These are phyloP conservation scores for Terana coerulea DNA, from an alignment of 768 basidiomycete species.

Conservation along the genomic window DNA sequence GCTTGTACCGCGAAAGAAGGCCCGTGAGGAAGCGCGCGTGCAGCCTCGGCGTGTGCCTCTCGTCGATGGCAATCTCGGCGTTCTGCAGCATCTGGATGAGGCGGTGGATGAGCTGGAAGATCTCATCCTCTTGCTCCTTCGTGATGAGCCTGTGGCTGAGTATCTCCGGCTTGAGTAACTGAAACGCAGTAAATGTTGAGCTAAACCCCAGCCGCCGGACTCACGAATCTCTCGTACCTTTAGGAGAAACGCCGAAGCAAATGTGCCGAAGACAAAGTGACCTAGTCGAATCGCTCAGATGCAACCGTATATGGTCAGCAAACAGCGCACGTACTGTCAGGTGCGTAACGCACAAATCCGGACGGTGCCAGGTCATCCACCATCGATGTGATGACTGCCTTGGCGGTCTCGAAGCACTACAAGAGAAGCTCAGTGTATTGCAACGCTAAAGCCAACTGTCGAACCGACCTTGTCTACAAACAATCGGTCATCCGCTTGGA, in stretches of 20 bases:
- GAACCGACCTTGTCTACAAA: slow-evolving; percentile 61
- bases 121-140: slow-evolving; percentile 62
- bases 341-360: slow-evolving; percentile 75
- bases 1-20: slow-evolving; percentile 66
- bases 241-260: slow-evolving; percentile 79
- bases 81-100: slow-evolving; percentile 71
- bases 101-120: slow-evolving; percentile 67
- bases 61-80: slow-evolving; percentile 74
- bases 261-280: slow-evolving; percentile 75
- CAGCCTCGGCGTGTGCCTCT: slow-evolving; percentile 74
- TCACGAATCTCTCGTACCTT: slow-evolving; percentile 42
- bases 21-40: slow-evolving; percentile 78
- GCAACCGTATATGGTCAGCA: background rate
- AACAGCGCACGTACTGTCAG: slow-evolving; percentile 62
- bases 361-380: slow-evolving; percentile 61
- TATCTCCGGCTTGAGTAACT: slow-evolving; percentile 76
- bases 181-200: background rate
- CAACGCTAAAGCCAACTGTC: background rate
- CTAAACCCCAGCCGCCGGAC: no score
- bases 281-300: slow-evolving; percentile 33
- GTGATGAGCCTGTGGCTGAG: slow-evolving; percentile 53
- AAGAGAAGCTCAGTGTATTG: background rate
- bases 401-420: slow-evolving; percentile 71
- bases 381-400: slow-evolving; percentile 61
- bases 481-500: slow-evolving; percentile 55